Conservation (phyloP, 495 filamentous ascomycete genomes). For the Penicillium herquei region DNA sequence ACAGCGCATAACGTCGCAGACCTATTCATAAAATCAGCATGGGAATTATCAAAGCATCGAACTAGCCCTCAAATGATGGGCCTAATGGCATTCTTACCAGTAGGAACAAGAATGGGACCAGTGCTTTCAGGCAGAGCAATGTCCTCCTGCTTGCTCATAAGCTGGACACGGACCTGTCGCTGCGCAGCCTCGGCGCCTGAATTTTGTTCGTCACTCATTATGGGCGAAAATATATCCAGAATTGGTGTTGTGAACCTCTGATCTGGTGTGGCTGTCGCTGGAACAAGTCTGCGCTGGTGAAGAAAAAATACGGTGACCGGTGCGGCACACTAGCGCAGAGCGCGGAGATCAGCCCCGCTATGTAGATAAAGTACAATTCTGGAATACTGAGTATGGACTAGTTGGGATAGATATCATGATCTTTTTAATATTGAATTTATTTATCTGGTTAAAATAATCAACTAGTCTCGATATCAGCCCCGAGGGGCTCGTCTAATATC, state of each 20-base stretch:
- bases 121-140: conserved; percentile 60
- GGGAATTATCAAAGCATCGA: conserved; percentile 7
- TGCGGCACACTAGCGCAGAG: conserved; percentile 46
- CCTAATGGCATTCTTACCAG: conserved; percentile 44
- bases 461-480: conserved; percentile 2
- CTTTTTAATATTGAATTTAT: too few species aligned
- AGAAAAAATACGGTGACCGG: conserved; percentile 48
- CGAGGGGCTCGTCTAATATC: conserved; percentile 62
- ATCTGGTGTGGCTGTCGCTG: conserved; percentile 30
- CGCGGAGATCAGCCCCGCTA: conserved; percentile 35
- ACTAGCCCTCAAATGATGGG: conserved; percentile 1
- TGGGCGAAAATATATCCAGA: conserved; percentile 14
- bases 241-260: conserved; percentile 15
- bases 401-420: too few species aligned
- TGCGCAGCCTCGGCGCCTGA: conserved; percentile 28
- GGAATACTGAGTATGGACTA: too few species aligned
- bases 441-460: too few species aligned
- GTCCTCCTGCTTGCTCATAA: conserved; percentile 57
- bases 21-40: conserved; percentile 43
- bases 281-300: conserved; percentile 29
- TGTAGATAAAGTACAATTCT: conserved; percentile 9
- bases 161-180: conserved; percentile 60
- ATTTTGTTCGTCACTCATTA: conserved; percentile 34
- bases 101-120: conserved; percentile 63
- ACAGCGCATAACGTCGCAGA: conserved; percentile 85